These are phyloP conservation scores for Picea abies DNA, from an alignment of 83 land plant genomes.

Conservation along the genomic window DNA sequence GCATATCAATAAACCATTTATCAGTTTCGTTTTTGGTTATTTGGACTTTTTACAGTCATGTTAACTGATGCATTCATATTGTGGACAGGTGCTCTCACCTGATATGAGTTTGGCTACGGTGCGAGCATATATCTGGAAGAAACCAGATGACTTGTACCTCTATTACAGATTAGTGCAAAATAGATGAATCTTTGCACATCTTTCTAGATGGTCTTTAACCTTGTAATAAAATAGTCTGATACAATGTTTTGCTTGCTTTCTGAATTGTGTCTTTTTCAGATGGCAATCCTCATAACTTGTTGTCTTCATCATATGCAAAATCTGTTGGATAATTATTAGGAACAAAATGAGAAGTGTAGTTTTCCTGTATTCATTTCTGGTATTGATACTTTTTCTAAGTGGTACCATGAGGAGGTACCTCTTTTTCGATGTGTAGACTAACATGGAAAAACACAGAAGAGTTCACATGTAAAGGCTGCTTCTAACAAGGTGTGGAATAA, in stretches of 20 bases:
- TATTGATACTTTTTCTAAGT: conserved; percentile 12
- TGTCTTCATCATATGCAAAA: neutral
- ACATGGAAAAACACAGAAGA: neutral
- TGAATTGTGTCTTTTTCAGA: conserved; percentile 2
- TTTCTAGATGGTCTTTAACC: neutral
- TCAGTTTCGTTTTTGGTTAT: no score
- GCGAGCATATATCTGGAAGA: conserved; percentile 93
- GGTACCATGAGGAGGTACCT: conserved; percentile 8
- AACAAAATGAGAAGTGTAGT: neutral
- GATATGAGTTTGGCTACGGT: conserved; percentile 99
- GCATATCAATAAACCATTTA: neutral
- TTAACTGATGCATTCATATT: neutral
- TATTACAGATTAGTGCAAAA: conserved; percentile 62
- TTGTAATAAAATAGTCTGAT: conserved; percentile 16
- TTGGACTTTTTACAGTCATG: neutral
- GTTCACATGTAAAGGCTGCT: conserved; percentile 22
- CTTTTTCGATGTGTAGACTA: conserved; percentile 12
- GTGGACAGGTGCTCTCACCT: conserved; percentile 71
- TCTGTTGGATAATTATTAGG: neutral
- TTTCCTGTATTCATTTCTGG: conserved; percentile 3
- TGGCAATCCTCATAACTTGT: conserved; percentile 2
- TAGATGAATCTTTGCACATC: conserved; percentile 6
- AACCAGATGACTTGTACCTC: conserved; percentile 89
- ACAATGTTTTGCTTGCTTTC: conserved; percentile 9
- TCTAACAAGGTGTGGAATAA: conserved; percentile 21